Base-by-base conservation (phyloP, 495 filamentous ascomycete genomes). In the Penicillium bovifimosum region DNA sequence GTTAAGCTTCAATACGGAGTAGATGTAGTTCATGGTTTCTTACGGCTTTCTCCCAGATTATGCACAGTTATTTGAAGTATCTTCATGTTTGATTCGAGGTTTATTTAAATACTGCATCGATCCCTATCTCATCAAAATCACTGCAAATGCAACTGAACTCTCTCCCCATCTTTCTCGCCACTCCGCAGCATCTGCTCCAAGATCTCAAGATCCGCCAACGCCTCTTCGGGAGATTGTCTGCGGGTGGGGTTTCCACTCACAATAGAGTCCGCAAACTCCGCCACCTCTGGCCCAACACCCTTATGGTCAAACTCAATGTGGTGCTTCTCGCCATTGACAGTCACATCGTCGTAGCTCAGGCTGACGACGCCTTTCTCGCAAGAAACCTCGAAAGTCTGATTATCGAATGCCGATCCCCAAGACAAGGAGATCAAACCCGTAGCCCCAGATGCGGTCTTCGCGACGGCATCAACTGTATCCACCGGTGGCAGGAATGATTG, bases 391-490 rank as follows among this genome's bases (percentile, higher is more conserved):
- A 71, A 68, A 75, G 81, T 52, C 79, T 79, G 53, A 43, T 73
- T 45, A 63, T 75, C 52, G 50, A 85, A 80, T 18, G 79, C 78
- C 4, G 86, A 89, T 3, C 86, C 88, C 64, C 85, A 90, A 0
- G 80, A 82, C 3, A 86, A 55, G 11, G 62, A 63, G 36, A 91
- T 72, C 5, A 76, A 74, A 4, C 88, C 88, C 2, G 78, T 78
- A n/a, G 76, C 76, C 2, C 87, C 86, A 32, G 74, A 76, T 53
- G 66, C 69, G 1, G 84, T 83, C 65, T 79, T 76, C 46, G 82
- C 62, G 0, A 80, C 71, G 6, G 86, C 85, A 63, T 85, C 80
- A 16, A 90, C 74, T 0, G 87, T 89, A 59, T 91, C 88, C n/a
- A 87, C 75, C 0, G 86, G 88, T 5, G 84, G 81, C 6, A 93